Evolutionary conservation across 2,329 filamentous ascomycete genomes (phyloP).

Genomic region (Cordyceps pruinosa): DNA sequence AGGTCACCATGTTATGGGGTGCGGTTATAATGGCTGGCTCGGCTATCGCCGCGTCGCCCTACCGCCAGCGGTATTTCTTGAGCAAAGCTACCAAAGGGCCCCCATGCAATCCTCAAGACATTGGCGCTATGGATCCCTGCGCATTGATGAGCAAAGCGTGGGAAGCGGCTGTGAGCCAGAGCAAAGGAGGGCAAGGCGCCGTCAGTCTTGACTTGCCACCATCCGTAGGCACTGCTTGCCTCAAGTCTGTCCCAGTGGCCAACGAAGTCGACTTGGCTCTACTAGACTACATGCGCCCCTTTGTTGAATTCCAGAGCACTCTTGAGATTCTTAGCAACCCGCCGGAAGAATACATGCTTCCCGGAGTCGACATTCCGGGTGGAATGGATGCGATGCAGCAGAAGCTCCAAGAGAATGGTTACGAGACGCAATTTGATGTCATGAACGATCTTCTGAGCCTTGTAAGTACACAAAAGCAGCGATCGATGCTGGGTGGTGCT

Average conservation of each 20-base stretch:
- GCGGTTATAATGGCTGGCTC: neutral
- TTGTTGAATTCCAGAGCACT: constrained; percentile 16
- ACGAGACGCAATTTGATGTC: constrained; percentile 15
- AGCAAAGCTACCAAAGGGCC: neutral
- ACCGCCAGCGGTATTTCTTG: neutral
- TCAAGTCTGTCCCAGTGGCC: constrained; percentile 13
- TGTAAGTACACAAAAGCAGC: constrained; percentile 9
- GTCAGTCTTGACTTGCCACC: constrained; percentile 12
- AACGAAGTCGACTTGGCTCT: constrained; percentile 12
- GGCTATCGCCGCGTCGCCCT: neutral
- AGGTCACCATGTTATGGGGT: neutral
- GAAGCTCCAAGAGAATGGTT: constrained; percentile 13
- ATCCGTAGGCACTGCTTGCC: constrained; percentile 15
- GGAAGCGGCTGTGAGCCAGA: neutral
- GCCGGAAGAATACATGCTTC: constrained; percentile 16
- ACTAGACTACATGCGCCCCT: constrained; percentile 17
- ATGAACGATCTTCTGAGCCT: constrained; percentile 13
- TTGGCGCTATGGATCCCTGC: neutral
- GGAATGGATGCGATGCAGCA: constrained; percentile 15
- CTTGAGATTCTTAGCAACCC: constrained; percentile 15
- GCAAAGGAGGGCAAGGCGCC: neutral
- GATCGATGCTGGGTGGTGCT: neutral
- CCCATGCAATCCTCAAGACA: neutral
- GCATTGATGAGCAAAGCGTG: constrained; percentile 1
- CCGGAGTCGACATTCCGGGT: constrained; percentile 15